These are phyloP conservation scores for Pelargonium cotyledonis DNA, from an alignment of 441 rosid species.

Conservation along the genomic window DNA sequence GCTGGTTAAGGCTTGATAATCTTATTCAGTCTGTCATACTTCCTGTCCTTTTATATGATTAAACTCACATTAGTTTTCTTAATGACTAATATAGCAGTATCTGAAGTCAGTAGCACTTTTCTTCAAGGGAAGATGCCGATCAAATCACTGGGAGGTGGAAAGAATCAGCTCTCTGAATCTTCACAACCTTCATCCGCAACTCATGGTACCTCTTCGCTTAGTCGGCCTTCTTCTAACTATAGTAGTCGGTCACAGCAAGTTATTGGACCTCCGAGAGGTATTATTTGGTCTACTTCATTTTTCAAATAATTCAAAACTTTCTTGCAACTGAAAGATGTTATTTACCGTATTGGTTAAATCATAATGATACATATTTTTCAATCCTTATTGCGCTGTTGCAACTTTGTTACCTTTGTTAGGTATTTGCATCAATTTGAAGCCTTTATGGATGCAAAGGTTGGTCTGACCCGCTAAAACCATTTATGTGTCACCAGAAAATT, in stretches of 20 bases:
- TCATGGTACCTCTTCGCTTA: constrained; percentile 51
- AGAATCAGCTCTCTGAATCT: constrained; percentile 43
- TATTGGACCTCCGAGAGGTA: constrained; percentile 67
- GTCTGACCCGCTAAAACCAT: background rate
- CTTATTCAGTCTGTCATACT: constrained; percentile 9
- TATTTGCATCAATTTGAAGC: background rate
- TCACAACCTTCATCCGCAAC: constrained; percentile 41
- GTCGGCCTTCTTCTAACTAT: constrained; percentile 75
- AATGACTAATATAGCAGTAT: constrained; percentile 28
- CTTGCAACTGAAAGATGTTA: background rate
- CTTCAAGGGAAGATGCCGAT: constrained; percentile 39
- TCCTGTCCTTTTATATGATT: constrained; percentile 11
- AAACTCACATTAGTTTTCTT: constrained; percentile 17
- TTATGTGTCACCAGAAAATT: background rate
- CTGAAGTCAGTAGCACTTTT: constrained; percentile 35
- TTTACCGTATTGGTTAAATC: background rate
- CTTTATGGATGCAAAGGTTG: background rate
- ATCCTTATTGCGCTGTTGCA: too few species aligned
- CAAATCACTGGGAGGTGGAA: constrained; percentile 53
- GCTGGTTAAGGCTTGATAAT: constrained; percentile 29
- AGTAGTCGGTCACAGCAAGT: constrained; percentile 57
- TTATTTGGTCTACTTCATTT: background rate
- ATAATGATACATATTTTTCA: background rate
- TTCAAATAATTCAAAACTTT: background rate
- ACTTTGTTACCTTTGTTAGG: too few species aligned